Base-by-base conservation (phyloP, 768 basidiomycete species). In the Boletellus ananiceps region DNA sequence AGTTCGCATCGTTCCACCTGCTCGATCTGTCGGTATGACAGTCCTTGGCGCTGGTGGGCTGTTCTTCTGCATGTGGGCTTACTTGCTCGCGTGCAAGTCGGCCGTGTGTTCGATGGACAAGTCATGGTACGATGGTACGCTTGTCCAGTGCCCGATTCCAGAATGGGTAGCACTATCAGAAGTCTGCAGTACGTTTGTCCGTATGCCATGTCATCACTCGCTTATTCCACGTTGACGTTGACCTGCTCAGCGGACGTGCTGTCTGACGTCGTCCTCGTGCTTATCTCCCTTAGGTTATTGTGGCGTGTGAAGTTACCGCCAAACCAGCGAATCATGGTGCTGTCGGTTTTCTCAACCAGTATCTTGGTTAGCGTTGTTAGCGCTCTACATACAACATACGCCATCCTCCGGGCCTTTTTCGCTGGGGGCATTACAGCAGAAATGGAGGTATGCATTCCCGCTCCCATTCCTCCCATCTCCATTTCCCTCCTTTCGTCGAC, bases 121-220 rank as follows among this genome's bases (percentile, higher is more conserved):
- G 39, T 47, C 50, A 12, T 80, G 79, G 78, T 75, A 76, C 45
- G 15, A 67, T 11, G 16, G 38, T 13, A 2, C 33, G 0, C 63
- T 60, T 39, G 68, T 76, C 0, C 72, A 72, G 48, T 81, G 80
- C 49, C 61, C 63, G 16, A 67, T 80, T 15, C 69, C 69, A 21
- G 64, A 67, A 27, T 70, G 76, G 56, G 71, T 83, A 14, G 81
- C 74, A 0, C 60, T 81, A 8, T 69, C 70, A n/a, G 79, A 82
- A 58, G 63, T 82, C 44, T 68, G 71, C 49, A 74, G 81, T 81
- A 50, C 52, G 79, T 71, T 5, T 23, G 9, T 34, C 8, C 29
- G 6, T 2, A 1, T 9, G 14, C 3, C 25, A 0, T 14, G 9
- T 8, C 2, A 3, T 25, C 2, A 15, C 8, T 8, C 11, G 3